These are phyloP conservation scores for Garcia nutans DNA, from an alignment of 345 rosid genomes.

Conservation along the genomic window DNA sequence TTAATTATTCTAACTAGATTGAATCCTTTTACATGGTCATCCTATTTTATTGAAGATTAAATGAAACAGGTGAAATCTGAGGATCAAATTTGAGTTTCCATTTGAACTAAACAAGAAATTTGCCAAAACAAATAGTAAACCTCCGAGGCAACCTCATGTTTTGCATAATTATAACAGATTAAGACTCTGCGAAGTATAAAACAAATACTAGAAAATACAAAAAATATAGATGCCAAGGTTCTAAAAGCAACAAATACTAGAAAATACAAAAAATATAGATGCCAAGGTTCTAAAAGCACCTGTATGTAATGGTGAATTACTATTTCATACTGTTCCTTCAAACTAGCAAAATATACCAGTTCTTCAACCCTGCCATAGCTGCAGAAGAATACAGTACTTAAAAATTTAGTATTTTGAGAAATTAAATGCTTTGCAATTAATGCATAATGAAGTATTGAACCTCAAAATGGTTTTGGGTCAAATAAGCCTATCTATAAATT, in stretches of 20 bases:
- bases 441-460: not conserved
- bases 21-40: constrained; percentile 4
- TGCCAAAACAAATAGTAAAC: not conserved
- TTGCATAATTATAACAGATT: not conserved
- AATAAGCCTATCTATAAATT: not conserved
- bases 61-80: not conserved
- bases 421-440: not conserved
- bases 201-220: not conserved
- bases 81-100: not conserved
- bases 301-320: constrained; percentile 87
- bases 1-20: not conserved
- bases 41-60: not conserved
- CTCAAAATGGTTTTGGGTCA: not conserved
- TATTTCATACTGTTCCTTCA: constrained; percentile 91
- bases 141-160: not conserved
- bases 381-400: constrained; percentile 25
- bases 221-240: not conserved
- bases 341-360: constrained; percentile 88
- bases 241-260: too few relatives aligned
- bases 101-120: not conserved
- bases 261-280: not conserved
- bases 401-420: not conserved
- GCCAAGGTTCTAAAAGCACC: constrained; percentile 40
- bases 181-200: not conserved
- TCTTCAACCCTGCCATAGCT: constrained; percentile 98